phyloP scores from a whole-genome alignment of 805 yeast genomes.

The Schizosaccharomyces japonicus region DNA sequence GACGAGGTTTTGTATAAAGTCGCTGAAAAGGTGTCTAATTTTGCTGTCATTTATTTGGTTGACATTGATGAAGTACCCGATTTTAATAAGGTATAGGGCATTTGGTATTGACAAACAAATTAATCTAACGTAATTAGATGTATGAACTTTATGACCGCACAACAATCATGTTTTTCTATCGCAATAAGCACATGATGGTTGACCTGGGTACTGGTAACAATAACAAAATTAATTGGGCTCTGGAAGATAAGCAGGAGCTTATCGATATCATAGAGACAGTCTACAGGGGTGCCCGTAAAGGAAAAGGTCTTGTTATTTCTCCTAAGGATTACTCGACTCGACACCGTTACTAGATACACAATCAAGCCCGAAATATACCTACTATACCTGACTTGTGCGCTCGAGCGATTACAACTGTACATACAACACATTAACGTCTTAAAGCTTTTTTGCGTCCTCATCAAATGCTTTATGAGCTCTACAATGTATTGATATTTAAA shows the following conservation, averaged over 20 bases:
- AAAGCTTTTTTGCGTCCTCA: too few relatives aligned
- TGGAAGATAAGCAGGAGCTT: constrained; percentile 64
- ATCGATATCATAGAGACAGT: constrained; percentile 77
- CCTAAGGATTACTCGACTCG: constrained; percentile 26
- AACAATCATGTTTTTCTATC: constrained; percentile 77
- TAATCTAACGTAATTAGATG: constrained; percentile 30
- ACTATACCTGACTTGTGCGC: too few relatives aligned
- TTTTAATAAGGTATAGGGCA: constrained; percentile 26
- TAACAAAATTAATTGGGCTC: constrained; percentile 66
- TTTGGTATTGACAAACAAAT: neutral
- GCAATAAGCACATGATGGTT: constrained; percentile 78
- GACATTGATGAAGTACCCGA: constrained; percentile 78
- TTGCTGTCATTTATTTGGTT: constrained; percentile 70
- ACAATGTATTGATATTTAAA: too few relatives aligned
- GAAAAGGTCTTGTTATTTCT: constrained; percentile 71
- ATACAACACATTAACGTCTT: too few relatives aligned
- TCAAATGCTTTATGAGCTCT: too few relatives aligned
- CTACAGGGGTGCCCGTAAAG: constrained; percentile 76
- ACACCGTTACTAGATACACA: neutral
- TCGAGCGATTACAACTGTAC: too few relatives aligned
- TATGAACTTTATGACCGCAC: constrained; percentile 76
- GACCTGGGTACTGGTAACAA: constrained; percentile 97
- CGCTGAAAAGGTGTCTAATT: constrained; percentile 64
- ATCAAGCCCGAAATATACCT: too few relatives aligned
- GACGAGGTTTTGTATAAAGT: constrained; percentile 63